These are phyloP conservation scores for Trichoderma harzianum DNA, from an alignment of 2,329 filamentous ascomycete genomes.

Conservation along the genomic window DNA sequence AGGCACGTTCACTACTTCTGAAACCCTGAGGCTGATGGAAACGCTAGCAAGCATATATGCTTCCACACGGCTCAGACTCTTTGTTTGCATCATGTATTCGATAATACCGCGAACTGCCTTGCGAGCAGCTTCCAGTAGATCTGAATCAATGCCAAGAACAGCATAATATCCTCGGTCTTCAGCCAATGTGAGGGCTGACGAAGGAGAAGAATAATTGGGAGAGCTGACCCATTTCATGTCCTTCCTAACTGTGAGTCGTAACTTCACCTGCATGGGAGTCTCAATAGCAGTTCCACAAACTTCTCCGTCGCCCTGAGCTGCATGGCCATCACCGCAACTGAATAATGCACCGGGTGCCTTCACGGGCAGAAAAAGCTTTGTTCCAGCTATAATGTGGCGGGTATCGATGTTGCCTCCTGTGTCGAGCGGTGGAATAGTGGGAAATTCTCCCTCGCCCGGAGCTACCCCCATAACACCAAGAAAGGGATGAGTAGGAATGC, in stretches of 20 bases:
- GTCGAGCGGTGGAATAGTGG: constrained; percentile 3
- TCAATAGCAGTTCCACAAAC: constrained; percentile 9
- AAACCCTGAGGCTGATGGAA: neutral
- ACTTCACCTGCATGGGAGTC: constrained; percentile 5
- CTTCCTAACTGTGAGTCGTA: neutral
- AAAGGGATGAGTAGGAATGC: constrained; percentile 2
- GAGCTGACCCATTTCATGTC: constrained; percentile 1
- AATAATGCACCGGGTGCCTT: neutral
- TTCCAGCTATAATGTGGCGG: neutral
- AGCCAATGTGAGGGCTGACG: neutral
- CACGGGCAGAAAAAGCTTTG: neutral
- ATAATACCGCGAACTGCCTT: neutral
- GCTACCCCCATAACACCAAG: constrained; percentile 11
- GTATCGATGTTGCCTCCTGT: constrained; percentile 8
- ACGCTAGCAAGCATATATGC: constrained; percentile 11
- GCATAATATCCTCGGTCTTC: constrained; percentile 5
- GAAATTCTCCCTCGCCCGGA: neutral
- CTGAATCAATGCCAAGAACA: neutral
- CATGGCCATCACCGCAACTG: constrained; percentile 2
- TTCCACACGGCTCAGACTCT: neutral
- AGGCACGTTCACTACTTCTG: constrained; percentile 3
- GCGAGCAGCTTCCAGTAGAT: neutral
- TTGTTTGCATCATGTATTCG: constrained; percentile 1
- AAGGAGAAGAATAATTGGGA: neutral
- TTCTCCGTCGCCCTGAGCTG: constrained; percentile 7